Evolutionary conservation across 208 protist species (phyloP).

Genomic region (Acanthamoeba lenticulata): DNA sequence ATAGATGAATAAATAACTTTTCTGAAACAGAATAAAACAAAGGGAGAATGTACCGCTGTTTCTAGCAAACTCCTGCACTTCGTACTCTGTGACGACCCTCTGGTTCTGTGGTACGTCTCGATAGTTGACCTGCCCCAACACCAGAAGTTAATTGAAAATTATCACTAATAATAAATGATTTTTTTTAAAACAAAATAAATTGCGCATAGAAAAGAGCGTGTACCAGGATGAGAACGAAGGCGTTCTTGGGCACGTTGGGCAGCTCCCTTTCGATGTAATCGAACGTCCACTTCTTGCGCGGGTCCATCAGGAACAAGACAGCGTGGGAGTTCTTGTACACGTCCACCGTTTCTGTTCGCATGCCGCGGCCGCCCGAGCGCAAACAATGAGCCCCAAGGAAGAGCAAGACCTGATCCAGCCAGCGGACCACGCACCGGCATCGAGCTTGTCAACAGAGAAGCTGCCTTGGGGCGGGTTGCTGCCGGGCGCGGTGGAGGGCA

Average conservation of each 20-base stretch:
- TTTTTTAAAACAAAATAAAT: background rate
- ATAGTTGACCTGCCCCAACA: conserved; percentile 57
- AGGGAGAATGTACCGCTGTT: background rate
- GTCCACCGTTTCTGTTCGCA: conserved; percentile 72
- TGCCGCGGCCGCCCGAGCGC: too few species aligned
- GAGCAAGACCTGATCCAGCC: too few species aligned
- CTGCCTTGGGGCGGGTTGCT: background rate
- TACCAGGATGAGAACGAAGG: conserved; percentile 69
- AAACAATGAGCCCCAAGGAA: too few species aligned
- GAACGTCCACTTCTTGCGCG: conserved; percentile 78
- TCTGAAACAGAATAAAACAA: too few species aligned
- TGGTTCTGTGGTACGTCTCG: conserved; percentile 57
- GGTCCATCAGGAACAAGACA: conserved; percentile 77
- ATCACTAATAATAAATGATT: background rate
- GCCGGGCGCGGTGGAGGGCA: background rate
- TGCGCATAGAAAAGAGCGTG: background rate
- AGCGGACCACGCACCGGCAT: background rate
- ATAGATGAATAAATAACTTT: too few species aligned
- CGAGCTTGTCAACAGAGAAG: conserved; percentile 48
- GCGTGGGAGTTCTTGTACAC: conserved; percentile 74
- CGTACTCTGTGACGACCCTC: background rate
- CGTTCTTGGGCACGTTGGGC: conserved; percentile 66
- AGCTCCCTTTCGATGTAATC: conserved; percentile 76
- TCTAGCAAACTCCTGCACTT: conserved; percentile 46
- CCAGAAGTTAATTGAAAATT: background rate